These are phyloP conservation scores for Phanerochaete carnosa DNA, from an alignment of 768 basidiomycete species.

Conservation along the genomic window DNA sequence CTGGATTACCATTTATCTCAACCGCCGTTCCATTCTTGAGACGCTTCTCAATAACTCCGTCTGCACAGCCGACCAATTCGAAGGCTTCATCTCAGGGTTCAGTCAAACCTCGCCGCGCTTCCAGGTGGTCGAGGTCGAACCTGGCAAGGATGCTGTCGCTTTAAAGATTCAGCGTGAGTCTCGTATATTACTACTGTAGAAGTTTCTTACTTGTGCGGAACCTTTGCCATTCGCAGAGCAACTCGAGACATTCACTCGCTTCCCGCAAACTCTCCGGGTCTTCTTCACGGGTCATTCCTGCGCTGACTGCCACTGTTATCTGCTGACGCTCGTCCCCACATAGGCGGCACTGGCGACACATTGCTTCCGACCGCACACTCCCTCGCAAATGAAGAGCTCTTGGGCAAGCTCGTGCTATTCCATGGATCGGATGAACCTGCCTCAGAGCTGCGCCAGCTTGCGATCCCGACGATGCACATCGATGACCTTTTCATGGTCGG, in stretches of 20 bases:
- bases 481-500: slow-evolving; percentile 48
- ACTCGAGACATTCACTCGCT: slow-evolving; percentile 63
- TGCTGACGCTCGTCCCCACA: slow-evolving; percentile 2
- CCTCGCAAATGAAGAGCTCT: slow-evolving; percentile 58
- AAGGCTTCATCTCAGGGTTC: slow-evolving; percentile 60
- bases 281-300: slow-evolving; percentile 62
- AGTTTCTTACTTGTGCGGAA: background rate
- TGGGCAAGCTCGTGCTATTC: slow-evolving; percentile 65
- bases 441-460: slow-evolving; percentile 42
- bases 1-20: slow-evolving; percentile 73
- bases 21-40: slow-evolving; percentile 53
- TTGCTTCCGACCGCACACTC: slow-evolving; percentile 55
- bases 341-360: slow-evolving; percentile 54
- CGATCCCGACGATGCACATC: slow-evolving; percentile 51
- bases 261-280: slow-evolving; percentile 71
- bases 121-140: slow-evolving; percentile 64
- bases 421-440: slow-evolving; percentile 44
- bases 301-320: background rate
- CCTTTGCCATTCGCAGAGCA: slow-evolving; percentile 44
- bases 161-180: slow-evolving; percentile 68
- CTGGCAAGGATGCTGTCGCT: slow-evolving; percentile 56
- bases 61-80: slow-evolving; percentile 64
- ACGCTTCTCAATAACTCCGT: slow-evolving; percentile 48
- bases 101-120: slow-evolving; percentile 74
- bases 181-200: background rate